A percentile compares a stretch with the other conserved stretches of the same genome.
phyloP scores from a whole-genome alignment of 306 rosid species.

The Vigna radiata region DNA sequence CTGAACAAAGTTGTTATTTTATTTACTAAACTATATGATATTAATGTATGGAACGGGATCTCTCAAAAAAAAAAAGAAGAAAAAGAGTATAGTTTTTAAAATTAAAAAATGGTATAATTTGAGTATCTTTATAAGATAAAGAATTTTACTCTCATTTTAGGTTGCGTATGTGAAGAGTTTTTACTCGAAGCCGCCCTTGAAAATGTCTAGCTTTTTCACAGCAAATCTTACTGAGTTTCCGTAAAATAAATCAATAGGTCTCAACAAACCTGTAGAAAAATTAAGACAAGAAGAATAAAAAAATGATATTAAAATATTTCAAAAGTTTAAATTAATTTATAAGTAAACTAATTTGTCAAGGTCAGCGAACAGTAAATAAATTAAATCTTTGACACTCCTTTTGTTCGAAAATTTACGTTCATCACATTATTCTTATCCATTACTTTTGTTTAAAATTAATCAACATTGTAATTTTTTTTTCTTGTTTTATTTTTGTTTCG shows the following conservation, averaged over 20 bases:
- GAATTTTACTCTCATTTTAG: background rate
- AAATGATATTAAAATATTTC: too few relatives aligned
- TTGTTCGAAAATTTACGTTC: background rate
- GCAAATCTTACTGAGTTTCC: background rate
- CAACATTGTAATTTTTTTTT: background rate
- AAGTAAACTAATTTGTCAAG: too few relatives aligned
- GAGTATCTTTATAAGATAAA: background rate
- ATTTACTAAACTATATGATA: background rate
- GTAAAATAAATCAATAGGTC: background rate
- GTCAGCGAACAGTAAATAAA: background rate
- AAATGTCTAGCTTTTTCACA: background rate
- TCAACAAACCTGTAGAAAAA: too few relatives aligned
- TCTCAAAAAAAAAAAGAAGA: background rate
- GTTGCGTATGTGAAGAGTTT: background rate
- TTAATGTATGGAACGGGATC: background rate
- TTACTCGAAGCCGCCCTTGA: background rate
- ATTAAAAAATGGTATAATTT: background rate
- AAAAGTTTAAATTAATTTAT: too few relatives aligned
- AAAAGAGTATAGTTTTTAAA: background rate
- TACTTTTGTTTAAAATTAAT: background rate
- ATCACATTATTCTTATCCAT: background rate
- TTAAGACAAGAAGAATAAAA: too few relatives aligned
- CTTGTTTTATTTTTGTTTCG: background rate
- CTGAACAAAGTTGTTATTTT: background rate
- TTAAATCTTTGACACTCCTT: background rate